A percentile compares a stretch with the other conserved stretches of the same genome.
These are phyloP conservation scores for Elasticomyces elasticus DNA, from an alignment of 495 filamentous ascomycete species.

Conservation along the genomic window DNA sequence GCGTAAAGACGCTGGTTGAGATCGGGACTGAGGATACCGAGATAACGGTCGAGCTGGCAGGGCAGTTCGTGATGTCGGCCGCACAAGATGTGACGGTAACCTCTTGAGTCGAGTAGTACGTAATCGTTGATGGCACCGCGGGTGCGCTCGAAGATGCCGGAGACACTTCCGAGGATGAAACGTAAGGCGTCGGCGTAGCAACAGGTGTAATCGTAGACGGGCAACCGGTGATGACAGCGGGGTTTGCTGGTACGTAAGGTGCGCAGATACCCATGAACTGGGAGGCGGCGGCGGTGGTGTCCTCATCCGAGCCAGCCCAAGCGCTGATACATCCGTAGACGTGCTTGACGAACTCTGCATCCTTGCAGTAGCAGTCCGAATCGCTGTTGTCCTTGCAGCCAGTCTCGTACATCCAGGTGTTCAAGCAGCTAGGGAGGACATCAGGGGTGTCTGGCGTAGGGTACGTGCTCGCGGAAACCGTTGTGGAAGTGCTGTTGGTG, in stretches of 20 bases:
- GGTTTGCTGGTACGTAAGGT: constrained; percentile 61
- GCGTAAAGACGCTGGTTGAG: constrained; percentile 11
- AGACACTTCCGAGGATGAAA: constrained; percentile 6
- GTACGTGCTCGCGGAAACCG: constrained; percentile 21
- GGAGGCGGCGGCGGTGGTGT: constrained; percentile 60
- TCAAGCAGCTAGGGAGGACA: constrained; percentile 78
- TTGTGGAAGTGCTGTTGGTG: constrained; percentile 6
- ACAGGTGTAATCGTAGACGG: constrained; percentile 51
- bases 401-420: constrained; percentile 74
- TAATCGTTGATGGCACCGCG: constrained; percentile 1
- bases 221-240: constrained; percentile 68
- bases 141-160: constrained; percentile 12
- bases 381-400: constrained; percentile 80
- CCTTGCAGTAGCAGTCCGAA: constrained; percentile 75
- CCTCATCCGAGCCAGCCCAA: constrained; percentile 55
- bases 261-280: constrained; percentile 88
- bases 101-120: constrained; percentile 5
- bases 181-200: constrained; percentile 13
- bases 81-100: constrained; percentile 16
- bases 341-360: constrained; percentile 62
- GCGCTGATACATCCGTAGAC: constrained; percentile 74
- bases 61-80: constrained; percentile 20
- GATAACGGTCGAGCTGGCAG: constrained; percentile 10
- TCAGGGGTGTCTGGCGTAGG: constrained; percentile 47
- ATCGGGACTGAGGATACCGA: background rate